Conservation (phyloP, 108 stramenopile species). For the Skeletonema potamos region DNA sequence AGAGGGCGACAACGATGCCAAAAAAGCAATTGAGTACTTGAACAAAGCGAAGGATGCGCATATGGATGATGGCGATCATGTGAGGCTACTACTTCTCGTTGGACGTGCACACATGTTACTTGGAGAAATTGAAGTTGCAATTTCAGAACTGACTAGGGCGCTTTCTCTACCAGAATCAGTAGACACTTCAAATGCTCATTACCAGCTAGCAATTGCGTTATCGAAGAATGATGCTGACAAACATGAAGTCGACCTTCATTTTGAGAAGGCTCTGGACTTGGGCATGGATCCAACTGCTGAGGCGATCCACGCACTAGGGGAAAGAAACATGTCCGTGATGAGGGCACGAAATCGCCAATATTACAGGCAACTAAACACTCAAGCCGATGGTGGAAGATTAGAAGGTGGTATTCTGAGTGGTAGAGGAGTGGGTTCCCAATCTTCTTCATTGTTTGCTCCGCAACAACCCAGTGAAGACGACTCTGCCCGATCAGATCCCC, state of each 20-base stretch:
- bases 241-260: conserved; percentile 40
- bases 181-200: conserved; percentile 33
- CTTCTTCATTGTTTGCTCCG: conserved; percentile 40
- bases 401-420: conserved; percentile 47
- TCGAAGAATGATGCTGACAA: conserved; percentile 22
- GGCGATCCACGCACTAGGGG: conserved; percentile 45
- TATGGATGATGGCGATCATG: conserved; percentile 39
- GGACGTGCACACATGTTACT: conserved; percentile 25
- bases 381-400: not conserved
- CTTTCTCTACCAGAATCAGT: conserved; percentile 27
- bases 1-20: conserved; percentile 22
- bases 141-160: conserved; percentile 39
- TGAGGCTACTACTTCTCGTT: conserved; percentile 26
- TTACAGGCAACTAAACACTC: conserved; percentile 21
- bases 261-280: conserved; percentile 42
- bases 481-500: conserved; percentile 29
- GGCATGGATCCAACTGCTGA: conserved; percentile 44
- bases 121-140: conserved; percentile 32
- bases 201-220: conserved; percentile 41
- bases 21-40: conserved; percentile 25
- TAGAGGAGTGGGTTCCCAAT: conserved; percentile 34
- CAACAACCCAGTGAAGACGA: conserved; percentile 18
- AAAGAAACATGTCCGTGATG: conserved; percentile 43
- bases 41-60: conserved; percentile 28
- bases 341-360: conserved; percentile 38